These are phyloP conservation scores for Cryphonectria naterciae DNA, from an alignment of 2,329 filamentous ascomycete species.

Conservation along the genomic window DNA sequence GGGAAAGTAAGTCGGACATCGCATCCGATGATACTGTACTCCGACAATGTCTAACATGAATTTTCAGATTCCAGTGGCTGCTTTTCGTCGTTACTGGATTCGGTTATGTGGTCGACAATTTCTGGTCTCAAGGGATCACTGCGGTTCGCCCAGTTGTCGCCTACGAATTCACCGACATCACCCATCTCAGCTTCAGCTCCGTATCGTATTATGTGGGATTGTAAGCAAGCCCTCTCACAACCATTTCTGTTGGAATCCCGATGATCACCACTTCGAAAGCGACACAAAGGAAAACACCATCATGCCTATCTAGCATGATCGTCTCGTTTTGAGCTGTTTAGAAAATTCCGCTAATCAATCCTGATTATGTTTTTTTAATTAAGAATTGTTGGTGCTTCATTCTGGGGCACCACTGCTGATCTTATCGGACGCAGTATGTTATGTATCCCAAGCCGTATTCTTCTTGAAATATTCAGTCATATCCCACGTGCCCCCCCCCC, in stretches of 20 bases:
- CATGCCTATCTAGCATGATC: too few relatives aligned
- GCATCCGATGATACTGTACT: background rate
- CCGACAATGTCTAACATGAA: background rate
- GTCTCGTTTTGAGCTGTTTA: too few relatives aligned
- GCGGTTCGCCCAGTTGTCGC: slow-evolving; percentile 39
- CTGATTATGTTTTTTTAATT: background rate
- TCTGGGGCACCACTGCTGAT: slow-evolving; percentile 49
- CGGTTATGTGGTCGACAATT: slow-evolving; percentile 51
- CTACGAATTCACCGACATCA: slow-evolving; percentile 42
- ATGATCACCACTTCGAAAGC: background rate
- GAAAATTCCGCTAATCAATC: too few relatives aligned
- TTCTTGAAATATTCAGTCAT: slow-evolving; percentile 12
- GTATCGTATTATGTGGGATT: slow-evolving; percentile 47
- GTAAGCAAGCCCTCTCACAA: background rate
- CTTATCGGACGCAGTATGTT: slow-evolving; percentile 42
- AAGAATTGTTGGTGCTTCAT: slow-evolving; percentile 47
- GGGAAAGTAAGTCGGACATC: slow-evolving; percentile 38
- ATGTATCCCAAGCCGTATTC: too few relatives aligned
- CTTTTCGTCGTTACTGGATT: slow-evolving; percentile 52
- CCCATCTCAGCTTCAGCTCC: slow-evolving; percentile 40
- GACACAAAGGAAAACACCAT: too few relatives aligned
- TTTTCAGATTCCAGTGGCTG: slow-evolving; percentile 42
- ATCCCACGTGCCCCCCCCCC: too few relatives aligned
- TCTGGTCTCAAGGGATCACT: slow-evolving; percentile 44
- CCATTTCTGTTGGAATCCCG: too few relatives aligned